Evolutionary conservation across 2,329 filamentous ascomycete species (phyloP).

Genomic region (Fusarium chlamydosporum): DNA sequence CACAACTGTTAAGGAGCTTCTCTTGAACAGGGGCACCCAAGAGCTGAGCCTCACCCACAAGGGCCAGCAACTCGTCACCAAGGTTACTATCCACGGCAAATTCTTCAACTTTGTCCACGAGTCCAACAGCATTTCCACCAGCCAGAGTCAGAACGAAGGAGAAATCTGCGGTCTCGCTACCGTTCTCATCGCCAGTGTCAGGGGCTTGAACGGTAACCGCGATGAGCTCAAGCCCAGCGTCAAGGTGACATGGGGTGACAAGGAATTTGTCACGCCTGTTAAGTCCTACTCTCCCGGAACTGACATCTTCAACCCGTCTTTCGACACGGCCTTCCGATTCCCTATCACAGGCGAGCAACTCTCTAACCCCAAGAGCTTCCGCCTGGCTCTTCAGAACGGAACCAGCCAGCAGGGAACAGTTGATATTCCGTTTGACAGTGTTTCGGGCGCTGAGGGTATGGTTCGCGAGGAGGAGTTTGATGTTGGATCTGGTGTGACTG

Average conservation of each 20-base stretch:
- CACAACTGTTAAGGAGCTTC: constrained; percentile 45
- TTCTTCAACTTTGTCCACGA: constrained; percentile 46
- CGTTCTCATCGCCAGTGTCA: constrained; percentile 45
- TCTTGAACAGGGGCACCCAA: constrained; percentile 42
- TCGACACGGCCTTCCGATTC: constrained; percentile 46
- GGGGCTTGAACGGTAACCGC: constrained; percentile 41
- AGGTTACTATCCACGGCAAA: constrained; percentile 43
- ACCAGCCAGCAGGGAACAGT: constrained; percentile 27
- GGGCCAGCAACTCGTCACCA: constrained; percentile 40
- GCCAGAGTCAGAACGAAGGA: constrained; percentile 36
- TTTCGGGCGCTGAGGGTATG: constrained; percentile 34
- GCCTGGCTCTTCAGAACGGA: constrained; percentile 43
- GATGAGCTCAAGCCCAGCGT: constrained; percentile 49
- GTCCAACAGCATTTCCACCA: constrained; percentile 36
- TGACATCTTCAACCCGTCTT: constrained; percentile 49
- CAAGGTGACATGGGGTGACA: constrained; percentile 46
- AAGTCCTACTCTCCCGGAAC: constrained; percentile 47
- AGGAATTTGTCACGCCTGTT: constrained; percentile 43
- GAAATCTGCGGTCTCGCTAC: constrained; percentile 47
- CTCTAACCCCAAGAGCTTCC: constrained; percentile 31
- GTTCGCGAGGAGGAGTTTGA: constrained; percentile 35
- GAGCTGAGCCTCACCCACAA: constrained; percentile 43
- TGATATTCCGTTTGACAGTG: constrained; percentile 38
- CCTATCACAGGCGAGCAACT: constrained; percentile 43
- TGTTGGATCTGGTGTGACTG: constrained; percentile 39